phyloP scores from a whole-genome alignment of 108 stramenopile genomes.

The Cyclostephanos tholiformis region DNA sequence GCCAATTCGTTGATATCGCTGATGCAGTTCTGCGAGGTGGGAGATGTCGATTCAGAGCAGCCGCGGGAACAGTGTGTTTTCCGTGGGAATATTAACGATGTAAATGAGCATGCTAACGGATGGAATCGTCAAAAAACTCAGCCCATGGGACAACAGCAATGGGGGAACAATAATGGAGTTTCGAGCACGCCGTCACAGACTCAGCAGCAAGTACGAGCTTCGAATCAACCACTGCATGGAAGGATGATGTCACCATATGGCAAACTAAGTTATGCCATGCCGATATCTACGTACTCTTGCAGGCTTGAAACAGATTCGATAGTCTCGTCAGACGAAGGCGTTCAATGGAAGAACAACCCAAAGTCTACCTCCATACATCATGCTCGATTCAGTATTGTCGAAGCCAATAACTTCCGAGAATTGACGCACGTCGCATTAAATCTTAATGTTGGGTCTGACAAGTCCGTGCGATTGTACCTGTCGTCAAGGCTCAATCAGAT shows the following conservation, averaged over 20 bases:
- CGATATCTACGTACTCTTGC: slow-evolving; percentile 50
- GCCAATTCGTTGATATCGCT: slow-evolving; percentile 50
- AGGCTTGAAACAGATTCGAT: slow-evolving; percentile 37
- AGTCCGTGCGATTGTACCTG: slow-evolving; percentile 49
- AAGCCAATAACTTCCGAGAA: slow-evolving; percentile 59
- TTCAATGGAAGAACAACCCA: slow-evolving; percentile 26
- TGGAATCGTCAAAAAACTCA: slow-evolving; percentile 3
- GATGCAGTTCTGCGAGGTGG: slow-evolving; percentile 44
- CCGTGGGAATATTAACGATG: neutral
- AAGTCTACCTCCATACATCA: slow-evolving; percentile 17
- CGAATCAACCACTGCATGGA: slow-evolving; percentile 7
- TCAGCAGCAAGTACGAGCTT: neutral
- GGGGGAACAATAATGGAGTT: slow-evolving; percentile 16
- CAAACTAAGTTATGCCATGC: slow-evolving; percentile 14
- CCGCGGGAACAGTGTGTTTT: slow-evolving; percentile 10
- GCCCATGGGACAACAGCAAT: slow-evolving; percentile 13
- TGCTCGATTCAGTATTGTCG: slow-evolving; percentile 56
- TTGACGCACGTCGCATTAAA: slow-evolving; percentile 51
- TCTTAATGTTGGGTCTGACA: slow-evolving; percentile 48
- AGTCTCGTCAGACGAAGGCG: slow-evolving; percentile 16
- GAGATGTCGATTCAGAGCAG: slow-evolving; percentile 19
- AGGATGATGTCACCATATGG: slow-evolving; percentile 34
- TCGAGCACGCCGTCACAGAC: slow-evolving; percentile 31
- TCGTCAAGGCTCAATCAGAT: slow-evolving; percentile 48
- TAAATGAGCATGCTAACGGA: neutral